Base-by-base conservation (phyloP, 2,329 filamentous ascomycete species). In the Leptographium flavum region DNA sequence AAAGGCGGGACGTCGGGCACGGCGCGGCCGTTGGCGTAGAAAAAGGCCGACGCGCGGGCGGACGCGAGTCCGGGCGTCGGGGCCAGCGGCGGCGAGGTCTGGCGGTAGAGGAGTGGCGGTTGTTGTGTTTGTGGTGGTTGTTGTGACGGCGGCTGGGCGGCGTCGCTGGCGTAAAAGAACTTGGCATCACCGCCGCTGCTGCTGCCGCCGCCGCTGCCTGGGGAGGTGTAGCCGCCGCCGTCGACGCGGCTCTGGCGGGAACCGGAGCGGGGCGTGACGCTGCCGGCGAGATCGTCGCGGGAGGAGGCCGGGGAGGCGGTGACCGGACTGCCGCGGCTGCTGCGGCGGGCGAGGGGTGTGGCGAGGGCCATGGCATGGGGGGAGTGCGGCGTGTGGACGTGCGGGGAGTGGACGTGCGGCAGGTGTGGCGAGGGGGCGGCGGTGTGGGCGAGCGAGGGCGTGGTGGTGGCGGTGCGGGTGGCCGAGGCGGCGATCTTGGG, bases 151-250 rank as follows among this genome's bases (percentile, higher is more conserved):
- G n/a, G n/a, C n/a, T n/a, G n/a, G n/a, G n/a, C n/a, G 21, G 74
- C 83, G 54, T 94, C 86, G 59, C 80, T 86, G 25, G 88, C 92
- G 59, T 93, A 88, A 60, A 98, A 95, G 71, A 96, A 96, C 65
- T 87, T 90, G 44, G 81, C 64, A 43, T 74, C 71, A 70, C 96
- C 19, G 19, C 14, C 15, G 6, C 17, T 4, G 3, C 21, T 10
- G 60, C 60, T 56, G 23, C 72, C 63, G 59, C 81, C 87, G 58
- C 85, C 79, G 47, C 79, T 74, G 53, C 86, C n/a, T n/a, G n/a
- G n/a, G 19, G 19, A 22, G 6, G 28, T 4, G 3, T 21, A 17
- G 60, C 60, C 56, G 23, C 72, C 63, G 59, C 81, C 87, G 58
- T 85, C 79, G 47, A 79, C 74, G 53, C 86, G 79, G 53, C 69